A percentile compares a stretch with the other conserved stretches of the same genome.
Evolutionary conservation across 768 basidiomycete genomes (phyloP).

Genomic region (Boletus huronensis): DNA sequence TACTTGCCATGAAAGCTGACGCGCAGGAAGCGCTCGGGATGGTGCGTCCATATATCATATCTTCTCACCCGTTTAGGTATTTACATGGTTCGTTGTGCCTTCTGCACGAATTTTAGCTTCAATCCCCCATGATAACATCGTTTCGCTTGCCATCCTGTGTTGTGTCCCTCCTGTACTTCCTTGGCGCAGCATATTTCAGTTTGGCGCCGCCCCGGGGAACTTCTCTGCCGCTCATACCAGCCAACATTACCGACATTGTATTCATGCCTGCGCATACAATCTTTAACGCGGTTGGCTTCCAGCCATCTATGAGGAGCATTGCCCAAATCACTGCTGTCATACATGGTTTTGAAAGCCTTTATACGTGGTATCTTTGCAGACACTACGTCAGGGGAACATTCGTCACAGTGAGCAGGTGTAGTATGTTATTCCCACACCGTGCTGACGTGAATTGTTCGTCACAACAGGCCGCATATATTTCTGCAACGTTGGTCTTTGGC

Average conservation of each 20-base stretch:
- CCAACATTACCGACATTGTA: constrained; percentile 2
- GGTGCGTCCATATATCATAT: constrained; percentile 40
- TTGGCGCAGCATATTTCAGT: constrained; percentile 17
- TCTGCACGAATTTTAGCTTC: constrained; percentile 41
- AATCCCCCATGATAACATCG: constrained; percentile 55
- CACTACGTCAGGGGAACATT: constrained; percentile 23
- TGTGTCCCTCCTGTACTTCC: constrained; percentile 4
- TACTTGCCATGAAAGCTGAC: constrained; percentile 75
- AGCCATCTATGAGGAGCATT: constrained; percentile 9
- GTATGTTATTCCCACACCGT: background rate
- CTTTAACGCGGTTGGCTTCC: constrained; percentile 14
- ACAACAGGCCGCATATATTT: constrained; percentile 50
- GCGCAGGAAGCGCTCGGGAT: constrained; percentile 79
- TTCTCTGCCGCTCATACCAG: constrained; percentile 15
- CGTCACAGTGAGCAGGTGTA: constrained; percentile 14
- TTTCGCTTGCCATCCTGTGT: constrained; percentile 48
- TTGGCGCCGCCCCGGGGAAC: constrained; percentile 20
- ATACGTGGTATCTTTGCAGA: constrained; percentile 29
- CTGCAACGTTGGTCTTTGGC: constrained; percentile 50
- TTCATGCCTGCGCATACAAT: constrained; percentile 24
- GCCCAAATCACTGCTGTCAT: background rate
- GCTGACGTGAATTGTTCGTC: background rate
- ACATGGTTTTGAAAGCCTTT: constrained; percentile 28
- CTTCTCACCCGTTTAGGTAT: background rate
- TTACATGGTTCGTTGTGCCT: background rate